Evolutionary conservation across 2,329 filamentous ascomycete genomes (phyloP), one percentile per base, ranked within the genome.

Genomic region (Lizonia empirigonia): DNA sequence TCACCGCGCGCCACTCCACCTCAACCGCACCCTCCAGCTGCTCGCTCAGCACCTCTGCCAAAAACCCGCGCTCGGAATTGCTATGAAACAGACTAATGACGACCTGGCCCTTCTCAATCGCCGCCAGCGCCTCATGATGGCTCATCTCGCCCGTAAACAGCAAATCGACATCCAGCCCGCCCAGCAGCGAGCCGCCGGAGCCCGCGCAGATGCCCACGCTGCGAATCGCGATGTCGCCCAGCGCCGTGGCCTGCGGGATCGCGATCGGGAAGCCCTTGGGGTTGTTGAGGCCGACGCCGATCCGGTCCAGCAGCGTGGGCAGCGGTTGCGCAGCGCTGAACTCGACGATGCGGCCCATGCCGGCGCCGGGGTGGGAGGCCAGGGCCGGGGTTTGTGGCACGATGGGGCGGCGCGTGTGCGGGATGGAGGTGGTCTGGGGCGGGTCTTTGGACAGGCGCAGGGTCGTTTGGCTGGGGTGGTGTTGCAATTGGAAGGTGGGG

Each of bases 101-200:
- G 46, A 85, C 88, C 57, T 87, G 87, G 1, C 92, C 92, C 51
- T 86, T 83, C 77, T 97, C 92, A 22, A 89, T 90, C 1, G 91
- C 90, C 30, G 89, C 85, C 50, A 99, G 81, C 3, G 93, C 91
- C 58, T 94, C 91, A 70, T 99, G 94, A 70, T 99, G 94, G 65
- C 85, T 89, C 79, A 97, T 84, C 77, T 99, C 94, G 1, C 94
- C 94, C 0, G 91, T 97, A 62, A 99, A 89, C 4, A 95, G 75
- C 30, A 97, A 73, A 66, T 97, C 91, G 0, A 91, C 90, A 33
- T 80, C 75, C 7, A 86, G 78, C 32, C 82, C 81, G 56, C 85
- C 84, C 51, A 97, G 82, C 16, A 97, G 81, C 30, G 87, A 84
- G 1, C 86, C 88, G 0, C 94, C 94, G 6, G 89, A 94, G 1